These are phyloP conservation scores for Globisporangium solare DNA, from an alignment of 352 stramenopile species.

Conservation along the genomic window DNA sequence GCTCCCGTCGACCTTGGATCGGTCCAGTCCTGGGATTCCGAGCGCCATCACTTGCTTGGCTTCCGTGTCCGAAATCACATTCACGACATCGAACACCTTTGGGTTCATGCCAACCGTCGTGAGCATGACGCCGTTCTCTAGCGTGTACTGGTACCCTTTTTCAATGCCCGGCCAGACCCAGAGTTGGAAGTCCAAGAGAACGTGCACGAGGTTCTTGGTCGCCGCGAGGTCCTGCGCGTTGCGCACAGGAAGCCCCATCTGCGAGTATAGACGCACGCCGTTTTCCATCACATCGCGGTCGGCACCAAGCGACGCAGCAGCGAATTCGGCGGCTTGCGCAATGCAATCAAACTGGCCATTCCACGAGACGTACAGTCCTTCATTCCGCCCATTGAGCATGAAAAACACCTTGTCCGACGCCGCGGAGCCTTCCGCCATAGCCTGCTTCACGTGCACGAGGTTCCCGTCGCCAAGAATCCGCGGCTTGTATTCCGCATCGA, in stretches of 20 bases:
- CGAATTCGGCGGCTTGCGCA: slow-evolving; percentile 30
- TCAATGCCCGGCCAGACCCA: slow-evolving; percentile 79
- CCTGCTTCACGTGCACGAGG: slow-evolving; percentile 38
- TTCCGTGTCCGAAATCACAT: slow-evolving; percentile 57
- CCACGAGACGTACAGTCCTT: slow-evolving; percentile 76
- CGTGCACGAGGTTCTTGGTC: slow-evolving; percentile 61
- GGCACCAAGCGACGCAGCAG: slow-evolving; percentile 55
- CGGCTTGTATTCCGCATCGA: slow-evolving; percentile 29
- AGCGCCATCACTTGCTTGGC: slow-evolving; percentile 53
- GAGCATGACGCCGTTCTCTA: slow-evolving; percentile 68
- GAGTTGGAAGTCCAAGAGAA: slow-evolving; percentile 79
- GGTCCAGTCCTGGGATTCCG: slow-evolving; percentile 42
- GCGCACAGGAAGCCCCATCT: slow-evolving; percentile 59
- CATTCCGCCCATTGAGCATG: slow-evolving; percentile 81
- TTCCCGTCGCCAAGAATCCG: slow-evolving; percentile 31
- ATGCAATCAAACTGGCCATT: slow-evolving; percentile 71
- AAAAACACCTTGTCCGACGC: slow-evolving; percentile 62
- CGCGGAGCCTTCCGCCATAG: slow-evolving; percentile 32
- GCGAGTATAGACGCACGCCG: slow-evolving; percentile 67
- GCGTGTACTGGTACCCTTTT: slow-evolving; percentile 64
- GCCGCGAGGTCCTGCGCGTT: slow-evolving; percentile 36
- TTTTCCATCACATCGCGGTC: slow-evolving; percentile 63
- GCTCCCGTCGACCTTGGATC: slow-evolving; percentile 64
- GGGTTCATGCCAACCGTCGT: slow-evolving; percentile 62
- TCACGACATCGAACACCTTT: slow-evolving; percentile 73